These are phyloP conservation scores for Aspergillus ochraceoroseus DNA, from an alignment of 2,329 filamentous ascomycete species.

Conservation along the genomic window DNA sequence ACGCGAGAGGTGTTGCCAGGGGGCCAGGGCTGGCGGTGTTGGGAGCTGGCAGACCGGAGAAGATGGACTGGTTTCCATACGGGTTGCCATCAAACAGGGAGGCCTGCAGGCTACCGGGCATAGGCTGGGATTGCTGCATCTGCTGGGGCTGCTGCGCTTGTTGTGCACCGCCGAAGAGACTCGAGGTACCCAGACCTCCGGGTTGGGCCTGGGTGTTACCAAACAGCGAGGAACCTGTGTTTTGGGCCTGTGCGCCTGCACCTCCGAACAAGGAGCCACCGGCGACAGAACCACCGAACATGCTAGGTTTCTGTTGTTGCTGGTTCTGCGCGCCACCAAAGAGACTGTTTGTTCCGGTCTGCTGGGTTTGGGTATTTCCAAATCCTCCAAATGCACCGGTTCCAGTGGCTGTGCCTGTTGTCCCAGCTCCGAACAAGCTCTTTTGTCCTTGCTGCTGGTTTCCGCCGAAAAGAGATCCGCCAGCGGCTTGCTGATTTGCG, in stretches of 20 bases:
- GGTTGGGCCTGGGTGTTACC: conserved; percentile 44
- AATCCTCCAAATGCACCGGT: conserved; percentile 37
- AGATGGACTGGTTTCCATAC: conserved; percentile 83
- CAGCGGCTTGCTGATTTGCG: conserved; percentile 32
- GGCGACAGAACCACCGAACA: conserved; percentile 48
- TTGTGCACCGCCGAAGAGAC: conserved; percentile 53
- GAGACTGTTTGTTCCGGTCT: conserved; percentile 38
- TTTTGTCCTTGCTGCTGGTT: conserved; percentile 34
- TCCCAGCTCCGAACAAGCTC: conserved; percentile 43
- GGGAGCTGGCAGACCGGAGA: conserved; percentile 64
- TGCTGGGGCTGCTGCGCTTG: conserved; percentile 52
- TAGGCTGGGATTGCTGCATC: conserved; percentile 43
- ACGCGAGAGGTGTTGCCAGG: conserved; percentile 80
- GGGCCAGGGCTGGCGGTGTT: conserved; percentile 71
- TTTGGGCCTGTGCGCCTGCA: conserved; percentile 25
- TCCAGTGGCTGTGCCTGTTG: conserved; percentile 26
- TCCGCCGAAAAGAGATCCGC: conserved; percentile 34
- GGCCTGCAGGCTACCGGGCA: conserved; percentile 57
- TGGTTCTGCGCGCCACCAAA: conserved; percentile 47
- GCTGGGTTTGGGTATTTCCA: conserved; percentile 42
- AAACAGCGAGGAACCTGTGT: conserved; percentile 53
- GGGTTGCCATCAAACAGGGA: conserved; percentile 80
- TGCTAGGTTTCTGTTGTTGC: conserved; percentile 52
- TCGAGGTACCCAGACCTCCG: conserved; percentile 33
- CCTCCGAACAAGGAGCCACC: conserved; percentile 48